Percentiles rank a stretch among this genome's conserved stretches.
Conservation (phyloP, 352 stramenopile species). For the Saprolegnia diclina region DNA sequence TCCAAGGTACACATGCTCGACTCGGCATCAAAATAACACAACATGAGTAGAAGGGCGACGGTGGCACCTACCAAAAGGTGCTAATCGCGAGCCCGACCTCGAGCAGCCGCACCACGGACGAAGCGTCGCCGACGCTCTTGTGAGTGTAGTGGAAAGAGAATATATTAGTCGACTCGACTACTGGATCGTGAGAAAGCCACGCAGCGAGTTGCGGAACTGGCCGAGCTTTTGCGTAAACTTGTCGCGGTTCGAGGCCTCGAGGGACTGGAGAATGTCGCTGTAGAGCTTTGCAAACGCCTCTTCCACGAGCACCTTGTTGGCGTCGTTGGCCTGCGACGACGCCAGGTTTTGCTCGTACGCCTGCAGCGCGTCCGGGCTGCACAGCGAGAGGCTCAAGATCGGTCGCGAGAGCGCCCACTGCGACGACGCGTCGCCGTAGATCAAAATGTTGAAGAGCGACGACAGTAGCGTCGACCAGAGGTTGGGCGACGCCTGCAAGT, state of each 20-base stretch:
- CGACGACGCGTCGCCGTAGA: slow-evolving; percentile 95
- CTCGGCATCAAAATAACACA: background rate
- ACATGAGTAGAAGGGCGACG: background rate
- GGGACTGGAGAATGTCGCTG: slow-evolving; percentile 90
- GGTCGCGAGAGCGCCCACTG: slow-evolving; percentile 97
- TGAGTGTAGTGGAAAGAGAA: too few relatives aligned
- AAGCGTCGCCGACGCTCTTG: background rate
- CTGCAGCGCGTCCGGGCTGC: slow-evolving; percentile 87
- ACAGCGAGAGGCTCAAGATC: slow-evolving; percentile 96
- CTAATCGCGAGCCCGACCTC: background rate
- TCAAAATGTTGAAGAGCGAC: slow-evolving; percentile 95
- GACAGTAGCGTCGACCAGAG: slow-evolving; percentile 84
- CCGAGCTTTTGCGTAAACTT: slow-evolving; percentile 97
- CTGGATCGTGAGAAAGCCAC: slow-evolving; percentile 91
- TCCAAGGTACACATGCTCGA: background rate
- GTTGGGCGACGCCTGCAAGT: slow-evolving; percentile 89
- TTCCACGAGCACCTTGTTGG: slow-evolving; percentile 91
- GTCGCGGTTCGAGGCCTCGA: slow-evolving; percentile 97
- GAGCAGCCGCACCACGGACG: background rate
- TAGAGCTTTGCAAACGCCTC: slow-evolving; percentile 96
- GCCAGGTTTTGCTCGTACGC: slow-evolving; percentile 95
- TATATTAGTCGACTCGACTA: slow-evolving; percentile 19
- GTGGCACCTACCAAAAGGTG: background rate
- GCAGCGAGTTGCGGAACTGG: slow-evolving; percentile 93
- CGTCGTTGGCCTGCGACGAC: slow-evolving; percentile 86